Percentiles rank a stretch among this genome's conserved stretches.
Conservation (phyloP, 352 stramenopile species). For the Pythium rhizo-oryzae region DNA sequence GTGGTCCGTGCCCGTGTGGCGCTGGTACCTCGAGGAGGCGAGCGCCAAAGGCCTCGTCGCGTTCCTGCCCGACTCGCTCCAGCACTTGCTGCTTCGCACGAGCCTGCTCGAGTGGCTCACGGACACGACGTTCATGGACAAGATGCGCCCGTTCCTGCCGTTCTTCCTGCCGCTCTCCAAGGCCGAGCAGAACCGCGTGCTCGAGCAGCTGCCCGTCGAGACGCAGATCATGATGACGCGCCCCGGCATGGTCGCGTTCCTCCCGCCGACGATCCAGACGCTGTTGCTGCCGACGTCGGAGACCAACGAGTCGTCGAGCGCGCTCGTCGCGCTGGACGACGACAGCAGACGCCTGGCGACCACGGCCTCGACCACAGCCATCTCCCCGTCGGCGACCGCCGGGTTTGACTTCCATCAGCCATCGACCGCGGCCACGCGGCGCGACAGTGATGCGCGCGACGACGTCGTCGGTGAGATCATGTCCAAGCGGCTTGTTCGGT, state of each 20-base stretch:
- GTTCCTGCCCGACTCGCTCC: slow-evolving; percentile 58
- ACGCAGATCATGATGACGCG: slow-evolving; percentile 74
- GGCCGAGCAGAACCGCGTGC: slow-evolving; percentile 64
- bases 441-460: slow-evolving; percentile 22
- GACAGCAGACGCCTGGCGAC: not conserved
- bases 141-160: slow-evolving; percentile 68
- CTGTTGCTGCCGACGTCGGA: slow-evolving; percentile 42
- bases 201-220: slow-evolving; percentile 72
- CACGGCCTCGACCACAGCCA: not conserved
- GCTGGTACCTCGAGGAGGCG: slow-evolving; percentile 74
- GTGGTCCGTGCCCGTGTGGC: slow-evolving; percentile 77
- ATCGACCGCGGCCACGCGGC: not conserved
- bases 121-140: slow-evolving; percentile 72
- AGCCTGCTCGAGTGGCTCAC: slow-evolving; percentile 86
- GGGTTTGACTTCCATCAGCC: slow-evolving; percentile 71
- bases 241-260: slow-evolving; percentile 62
- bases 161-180: slow-evolving; percentile 76
- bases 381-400: slow-evolving; percentile 35
- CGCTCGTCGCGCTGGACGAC: slow-evolving; percentile 20
- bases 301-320: not conserved
- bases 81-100: slow-evolving; percentile 68
- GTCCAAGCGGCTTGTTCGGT: slow-evolving; percentile 57
- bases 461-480: slow-evolving; percentile 71
- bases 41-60: slow-evolving; percentile 56
- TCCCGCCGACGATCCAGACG: slow-evolving; percentile 63